Evolutionary conservation across 495 filamentous ascomycete species (phyloP).

Genomic region (Lasiosphaeria hispida): DNA sequence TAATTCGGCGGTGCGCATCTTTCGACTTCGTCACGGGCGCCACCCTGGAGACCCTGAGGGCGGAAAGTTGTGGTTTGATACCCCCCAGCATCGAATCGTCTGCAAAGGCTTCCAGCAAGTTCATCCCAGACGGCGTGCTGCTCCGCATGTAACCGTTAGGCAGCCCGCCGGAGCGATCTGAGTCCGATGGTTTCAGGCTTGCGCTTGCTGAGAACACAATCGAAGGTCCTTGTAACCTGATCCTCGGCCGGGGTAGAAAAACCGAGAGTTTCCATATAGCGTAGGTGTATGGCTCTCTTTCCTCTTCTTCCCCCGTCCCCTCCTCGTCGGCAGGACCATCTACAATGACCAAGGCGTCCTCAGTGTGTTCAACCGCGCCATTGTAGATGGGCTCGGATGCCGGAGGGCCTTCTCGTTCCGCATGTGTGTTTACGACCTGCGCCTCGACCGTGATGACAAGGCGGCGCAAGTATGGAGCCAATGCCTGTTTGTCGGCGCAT

Average conservation of each 20-base stretch:
- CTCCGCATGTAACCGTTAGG: constrained; percentile 73
- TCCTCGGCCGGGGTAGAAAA: constrained; percentile 73
- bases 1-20: constrained; percentile 57
- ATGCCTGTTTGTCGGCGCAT: constrained; percentile 54
- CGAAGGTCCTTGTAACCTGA: constrained; percentile 73
- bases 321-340: constrained; percentile 49
- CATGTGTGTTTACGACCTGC: constrained; percentile 61
- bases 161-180: constrained; percentile 44
- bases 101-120: constrained; percentile 75
- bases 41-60: constrained; percentile 74
- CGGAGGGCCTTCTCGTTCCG: constrained; percentile 45
- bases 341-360: constrained; percentile 61
- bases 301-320: constrained; percentile 34
- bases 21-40: constrained; percentile 57
- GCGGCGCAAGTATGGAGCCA: constrained; percentile 60
- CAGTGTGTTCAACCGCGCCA: constrained; percentile 55
- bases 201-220: constrained; percentile 76
- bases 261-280: constrained; percentile 79
- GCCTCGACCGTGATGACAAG: constrained; percentile 68
- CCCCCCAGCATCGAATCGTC: constrained; percentile 64
- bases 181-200: constrained; percentile 57
- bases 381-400: constrained; percentile 65
- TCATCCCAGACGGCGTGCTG: constrained; percentile 70
- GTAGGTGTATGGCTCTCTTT: constrained; percentile 53
- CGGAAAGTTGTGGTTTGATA: constrained; percentile 73